Percentiles rank a stretch among this genome's conserved stretches.
Evolutionary conservation across 1,139 yeast species (phyloP).

Genomic region (Citeromyces hawaiiensis): DNA sequence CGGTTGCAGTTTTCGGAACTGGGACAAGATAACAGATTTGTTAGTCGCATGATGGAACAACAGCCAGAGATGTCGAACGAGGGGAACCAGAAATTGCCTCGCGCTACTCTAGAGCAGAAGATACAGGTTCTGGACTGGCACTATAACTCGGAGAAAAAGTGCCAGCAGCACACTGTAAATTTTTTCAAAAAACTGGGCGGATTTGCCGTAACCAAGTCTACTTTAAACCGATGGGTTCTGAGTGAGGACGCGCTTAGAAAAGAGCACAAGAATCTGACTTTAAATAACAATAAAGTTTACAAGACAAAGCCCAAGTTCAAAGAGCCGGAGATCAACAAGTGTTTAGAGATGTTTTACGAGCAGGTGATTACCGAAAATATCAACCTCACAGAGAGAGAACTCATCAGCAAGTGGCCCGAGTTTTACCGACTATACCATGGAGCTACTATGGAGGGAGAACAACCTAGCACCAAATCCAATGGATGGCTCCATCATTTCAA

Average conservation of each 20-base stretch:
- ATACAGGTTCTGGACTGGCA: constrained; percentile 20
- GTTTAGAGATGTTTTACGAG: constrained; percentile 18
- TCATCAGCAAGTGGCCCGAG: constrained; percentile 16
- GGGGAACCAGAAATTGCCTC: constrained; percentile 8
- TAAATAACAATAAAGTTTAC: constrained; percentile 12
- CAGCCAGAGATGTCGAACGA: background rate
- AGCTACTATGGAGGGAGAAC: constrained; percentile 4
- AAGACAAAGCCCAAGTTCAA: constrained; percentile 17
- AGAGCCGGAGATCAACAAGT: constrained; percentile 17
- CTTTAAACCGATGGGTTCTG: constrained; percentile 21
- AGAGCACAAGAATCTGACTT: constrained; percentile 11
- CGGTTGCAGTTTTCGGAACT: background rate
- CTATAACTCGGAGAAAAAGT: constrained; percentile 13
- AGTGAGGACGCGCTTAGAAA: constrained; percentile 14
- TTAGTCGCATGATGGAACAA: background rate
- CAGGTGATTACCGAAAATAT: constrained; percentile 16
- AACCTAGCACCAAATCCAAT: constrained; percentile 14
- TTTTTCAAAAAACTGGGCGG: constrained; percentile 14
- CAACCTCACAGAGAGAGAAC: constrained; percentile 13
- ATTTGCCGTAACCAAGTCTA: constrained; percentile 20
- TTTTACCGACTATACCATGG: constrained; percentile 11
- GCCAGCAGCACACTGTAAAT: constrained; percentile 18
- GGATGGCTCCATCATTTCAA: constrained; percentile 25
- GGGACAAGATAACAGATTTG: constrained; percentile 1
- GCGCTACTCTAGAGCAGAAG: constrained; percentile 22